Evolutionary conservation across 495 filamentous ascomycete genomes (phyloP), one percentile per base, ranked within the genome.

Genomic region (Cercophora newfieldiana): DNA sequence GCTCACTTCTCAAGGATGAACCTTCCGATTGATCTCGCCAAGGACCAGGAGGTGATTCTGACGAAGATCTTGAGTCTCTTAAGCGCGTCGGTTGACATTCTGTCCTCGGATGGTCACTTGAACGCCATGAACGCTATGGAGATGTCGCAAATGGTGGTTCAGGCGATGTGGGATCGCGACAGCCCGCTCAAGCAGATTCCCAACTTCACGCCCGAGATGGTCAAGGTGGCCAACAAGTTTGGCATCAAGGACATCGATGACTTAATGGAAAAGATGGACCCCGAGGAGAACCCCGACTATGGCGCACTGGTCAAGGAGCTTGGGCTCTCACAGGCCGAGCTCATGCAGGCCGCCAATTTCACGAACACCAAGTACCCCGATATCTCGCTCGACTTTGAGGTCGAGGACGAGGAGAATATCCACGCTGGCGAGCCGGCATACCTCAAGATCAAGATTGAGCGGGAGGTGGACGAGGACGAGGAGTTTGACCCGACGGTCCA

Each of bases 71-170:
- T 98, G 54, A 92, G 91, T 72, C 82, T 99, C 7, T 83, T 99
- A 59, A 94, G 91, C 76, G 95, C 95, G 29, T 90, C 86, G 72
- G 95, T 98, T 16, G 95, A 99, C 74, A 92, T 99, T 14, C 86
- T 99, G 53, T 96, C 93, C 8, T 97, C 94, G 6, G 94, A 98
- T 63, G 96, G 94, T 55, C 94, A 98, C 66, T 79, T 98, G 58
- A 99, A 98, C 72, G 94, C 95, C 63, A 95, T 97, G 89, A 92
- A 88, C 70, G 95, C 96, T 26, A 99, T 99, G 95, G 95, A 99
- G 78, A 91, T 99, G 89, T 96, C 93, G 24, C 95, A 99, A 77
- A 99, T 99, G 95, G 91, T 94, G 62, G 93, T 99, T 21, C 95
- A 99, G 77, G 93, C 91, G 29, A 97, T 97, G 91, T 99, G 95